Evolutionary conservation across 169 alveolate species (phyloP).

Genomic region (Eimeria acervulina): DNA sequence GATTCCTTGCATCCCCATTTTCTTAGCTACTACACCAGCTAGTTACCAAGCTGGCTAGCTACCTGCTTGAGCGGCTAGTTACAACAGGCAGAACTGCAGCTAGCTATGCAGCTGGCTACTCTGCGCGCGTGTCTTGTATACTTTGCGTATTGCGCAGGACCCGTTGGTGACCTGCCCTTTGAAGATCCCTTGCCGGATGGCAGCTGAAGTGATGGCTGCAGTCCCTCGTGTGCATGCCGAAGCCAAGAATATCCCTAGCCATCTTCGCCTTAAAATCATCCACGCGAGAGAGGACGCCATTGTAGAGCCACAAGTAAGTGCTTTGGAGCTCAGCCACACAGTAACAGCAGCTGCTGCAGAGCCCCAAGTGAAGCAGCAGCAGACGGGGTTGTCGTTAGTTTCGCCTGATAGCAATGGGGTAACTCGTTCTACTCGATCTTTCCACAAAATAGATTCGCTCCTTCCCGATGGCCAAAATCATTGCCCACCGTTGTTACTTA

Average conservation of each 20-base stretch:
- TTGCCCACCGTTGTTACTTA: neutral
- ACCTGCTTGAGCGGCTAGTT: neutral
- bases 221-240: constrained; percentile 61
- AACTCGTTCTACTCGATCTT: neutral
- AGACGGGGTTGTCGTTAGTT: neutral
- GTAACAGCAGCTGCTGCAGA: neutral
- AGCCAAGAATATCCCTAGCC: constrained; percentile 54
- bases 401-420: neutral
- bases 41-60: neutral
- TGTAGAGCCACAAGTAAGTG: constrained; percentile 57
- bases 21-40: neutral
- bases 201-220: constrained; percentile 59
- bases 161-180: constrained; percentile 77
- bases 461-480: neutral
- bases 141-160: constrained; percentile 33
- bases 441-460: neutral
- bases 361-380: neutral
- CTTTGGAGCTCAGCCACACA: neutral
- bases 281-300: constrained; percentile 58
- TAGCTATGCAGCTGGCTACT: neutral
- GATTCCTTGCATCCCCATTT: no score
- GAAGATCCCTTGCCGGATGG: constrained; percentile 69
- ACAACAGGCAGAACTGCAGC: no score
- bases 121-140: neutral
- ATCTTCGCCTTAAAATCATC: constrained; percentile 24